Evolutionary conservation across 2,329 filamentous ascomycete species (phyloP).

Genomic region (Aureobasidium sp.): DNA sequence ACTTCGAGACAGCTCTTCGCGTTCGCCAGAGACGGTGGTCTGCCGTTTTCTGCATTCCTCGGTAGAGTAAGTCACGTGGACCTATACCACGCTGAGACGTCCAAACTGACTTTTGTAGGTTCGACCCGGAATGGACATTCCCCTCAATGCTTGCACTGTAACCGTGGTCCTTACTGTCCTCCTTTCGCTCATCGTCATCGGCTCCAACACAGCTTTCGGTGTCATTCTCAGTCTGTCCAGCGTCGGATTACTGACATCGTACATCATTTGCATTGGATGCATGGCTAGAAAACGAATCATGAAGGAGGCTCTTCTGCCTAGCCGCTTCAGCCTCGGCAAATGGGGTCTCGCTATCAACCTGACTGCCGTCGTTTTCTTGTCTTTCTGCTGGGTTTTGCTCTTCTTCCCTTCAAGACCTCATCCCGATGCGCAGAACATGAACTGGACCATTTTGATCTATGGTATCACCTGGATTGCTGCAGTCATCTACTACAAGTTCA

Average conservation of each 20-base stretch:
- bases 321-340: constrained; percentile 31
- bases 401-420: constrained; percentile 24
- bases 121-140: constrained; percentile 7
- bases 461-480: constrained; percentile 20
- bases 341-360: constrained; percentile 32
- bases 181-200: constrained; percentile 19
- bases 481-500: constrained; percentile 19
- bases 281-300: constrained; percentile 31
- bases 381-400: constrained; percentile 20
- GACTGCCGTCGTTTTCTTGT: constrained; percentile 27
- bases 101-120: constrained; percentile 1
- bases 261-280: constrained; percentile 33
- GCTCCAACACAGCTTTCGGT: constrained; percentile 14
- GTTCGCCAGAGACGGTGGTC: constrained; percentile 35
- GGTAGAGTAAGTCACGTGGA: not conserved
- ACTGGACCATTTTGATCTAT: constrained; percentile 25
- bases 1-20: constrained; percentile 23
- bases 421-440: constrained; percentile 11
- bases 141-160: constrained; percentile 15
- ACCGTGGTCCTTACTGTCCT: constrained; percentile 13
- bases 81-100: not conserved
- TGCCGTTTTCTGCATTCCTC: constrained; percentile 27
- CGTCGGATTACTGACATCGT: constrained; percentile 32
- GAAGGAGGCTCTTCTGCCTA: constrained; percentile 29
- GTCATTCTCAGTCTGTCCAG: constrained; percentile 28